Evolutionary conservation across 2,329 filamentous ascomycete species (phyloP), one percentile per base, ranked within the genome.

Genomic region (Cadophora malorum): DNA sequence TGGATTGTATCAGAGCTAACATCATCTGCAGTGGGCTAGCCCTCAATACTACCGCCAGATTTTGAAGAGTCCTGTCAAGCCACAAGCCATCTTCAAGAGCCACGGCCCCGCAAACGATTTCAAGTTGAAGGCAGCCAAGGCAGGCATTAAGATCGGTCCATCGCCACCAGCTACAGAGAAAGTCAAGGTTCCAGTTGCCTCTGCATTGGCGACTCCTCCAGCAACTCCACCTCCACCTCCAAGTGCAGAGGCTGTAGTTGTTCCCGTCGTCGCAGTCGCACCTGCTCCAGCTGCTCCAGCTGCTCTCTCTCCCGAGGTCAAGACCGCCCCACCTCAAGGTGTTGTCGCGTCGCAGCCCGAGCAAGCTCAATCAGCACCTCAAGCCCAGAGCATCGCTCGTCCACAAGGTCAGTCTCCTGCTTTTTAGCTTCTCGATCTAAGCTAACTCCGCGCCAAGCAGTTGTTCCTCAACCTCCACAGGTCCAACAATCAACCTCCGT

Each of bases 1-100:
- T 35, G n/a, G n/a, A n/a, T n/a, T 2, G 14, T 19, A 25, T 59
- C n/a, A 45, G 35, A 23, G 35, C 56, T 59, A 41, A 59, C 33
- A 41, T n/a, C 5, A 12, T 3, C 4, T 38, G n/a, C 14, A 59
- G 61, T 63, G 61, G 61, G 61, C 61, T 3, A 63, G 61, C 33
- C 61, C 61, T 28, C 61, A 55, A 31, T 53, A 53, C 35, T 6
- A 45, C 28, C 23, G n/a, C 10, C 47, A 31, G 9, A 5, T 28
- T n/a, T 10, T 28, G 28, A 28, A 28, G 28, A 28, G 28, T 28
- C 28, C 28, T 28, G 28, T 28, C 28, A 28, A 28, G 28, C 28
- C 21, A 21, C 16, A 49, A 10, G 25, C 47, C n/a, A 1, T 19
- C n/a, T 28, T 45, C 41, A 45, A 45, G 41, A 45, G 14, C 12